Base-by-base conservation (phyloP, 352 stramenopile species). In the Pythium sp. region DNA sequence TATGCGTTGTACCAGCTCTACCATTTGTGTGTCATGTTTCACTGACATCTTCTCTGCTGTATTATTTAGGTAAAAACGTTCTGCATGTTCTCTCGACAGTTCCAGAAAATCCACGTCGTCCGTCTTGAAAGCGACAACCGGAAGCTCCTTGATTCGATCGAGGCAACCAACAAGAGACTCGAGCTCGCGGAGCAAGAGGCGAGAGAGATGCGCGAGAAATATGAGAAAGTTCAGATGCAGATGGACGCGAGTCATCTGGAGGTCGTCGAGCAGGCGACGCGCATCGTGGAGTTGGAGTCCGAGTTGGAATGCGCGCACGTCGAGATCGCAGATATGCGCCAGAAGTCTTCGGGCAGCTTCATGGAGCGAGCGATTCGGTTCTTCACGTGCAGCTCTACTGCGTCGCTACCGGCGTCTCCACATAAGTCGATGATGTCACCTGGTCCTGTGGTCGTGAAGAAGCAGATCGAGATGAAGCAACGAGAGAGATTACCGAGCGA, bases 311-410 rank as follows among this genome's bases (percentile, higher is more conserved):
- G 68, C 5, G 72, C 77, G 20, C 72, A 83, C 53, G 78, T 82
- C 3, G 81, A 91, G 55, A 70, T 91, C 5, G 60, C 78, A 3
- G 76, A 89, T 18, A 64, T 89, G 24, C 80, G 80, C 2, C 75
- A 89, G 62, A 75, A 79, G 30, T 36, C 71, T 22, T 74, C 54
- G 7, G 70, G 60, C 2, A 72, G 74, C 4, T 62, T 94, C 0
- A 68, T 94, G 15, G 86, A 93, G 75, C 86, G 86, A 24, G 76
- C 89, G 30, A 87, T 95, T 54, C 84, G 86, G n/a, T 95, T 95
- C 61, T 92, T 95, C 67, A 95, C 87, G 9, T 95, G 87, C 78
- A 94, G 79, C 72, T 75, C 79, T 12, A 78, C 79, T 30, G 77
- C 82, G 26, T 78, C 80, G 0, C 75, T 76, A 3, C 75, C 82